Conservation (phyloP, 495 filamentous ascomycete genomes). For the Penicillium lividum region DNA sequence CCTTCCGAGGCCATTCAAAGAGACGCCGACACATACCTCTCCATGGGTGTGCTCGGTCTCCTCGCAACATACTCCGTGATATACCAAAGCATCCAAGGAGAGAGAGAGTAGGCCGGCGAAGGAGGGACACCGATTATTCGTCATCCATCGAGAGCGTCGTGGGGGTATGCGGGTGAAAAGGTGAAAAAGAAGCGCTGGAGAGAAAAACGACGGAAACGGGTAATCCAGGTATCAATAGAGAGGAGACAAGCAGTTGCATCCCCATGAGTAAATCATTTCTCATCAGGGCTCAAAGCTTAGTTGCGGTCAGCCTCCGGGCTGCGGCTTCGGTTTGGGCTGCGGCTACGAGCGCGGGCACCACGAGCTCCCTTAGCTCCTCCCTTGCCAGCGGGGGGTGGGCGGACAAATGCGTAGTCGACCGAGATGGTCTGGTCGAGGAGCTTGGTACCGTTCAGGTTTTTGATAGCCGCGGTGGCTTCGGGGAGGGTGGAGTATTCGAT, state of each 20-base stretch:
- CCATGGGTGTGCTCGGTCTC: constrained; percentile 6
- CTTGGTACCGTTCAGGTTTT: constrained; percentile 76
- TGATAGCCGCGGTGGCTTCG: constrained; percentile 84
- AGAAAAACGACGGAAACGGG: constrained; percentile 3
- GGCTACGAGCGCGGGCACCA: constrained; percentile 52
- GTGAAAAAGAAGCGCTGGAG: constrained; percentile 10
- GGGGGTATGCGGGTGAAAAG: constrained; percentile 6
- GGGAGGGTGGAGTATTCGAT: constrained; percentile 90
- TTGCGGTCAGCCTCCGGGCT: constrained; percentile 52
- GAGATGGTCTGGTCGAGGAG: constrained; percentile 88
- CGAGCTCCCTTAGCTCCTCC: constrained; percentile 44
- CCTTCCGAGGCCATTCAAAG: constrained; percentile 33
- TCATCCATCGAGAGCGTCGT: constrained; percentile 18
- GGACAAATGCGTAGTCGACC: constrained; percentile 96
- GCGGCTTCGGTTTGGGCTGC: constrained; percentile 60
- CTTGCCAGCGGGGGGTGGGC: constrained; percentile 76
- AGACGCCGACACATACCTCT: constrained; percentile 34
- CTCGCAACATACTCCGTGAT: background rate
- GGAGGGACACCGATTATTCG: constrained; percentile 3
- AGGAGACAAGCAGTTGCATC: background rate
- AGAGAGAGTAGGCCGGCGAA: constrained; percentile 10
- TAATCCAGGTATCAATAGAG: constrained; percentile 21
- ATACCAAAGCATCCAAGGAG: constrained; percentile 7
- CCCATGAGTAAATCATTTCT: constrained; percentile 5
- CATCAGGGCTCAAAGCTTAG: constrained; percentile 19